Percentiles rank a stretch among this genome's conserved stretches.
Conservation (phyloP, 1,139 yeast species). For the Debaryomyces sp. region DNA sequence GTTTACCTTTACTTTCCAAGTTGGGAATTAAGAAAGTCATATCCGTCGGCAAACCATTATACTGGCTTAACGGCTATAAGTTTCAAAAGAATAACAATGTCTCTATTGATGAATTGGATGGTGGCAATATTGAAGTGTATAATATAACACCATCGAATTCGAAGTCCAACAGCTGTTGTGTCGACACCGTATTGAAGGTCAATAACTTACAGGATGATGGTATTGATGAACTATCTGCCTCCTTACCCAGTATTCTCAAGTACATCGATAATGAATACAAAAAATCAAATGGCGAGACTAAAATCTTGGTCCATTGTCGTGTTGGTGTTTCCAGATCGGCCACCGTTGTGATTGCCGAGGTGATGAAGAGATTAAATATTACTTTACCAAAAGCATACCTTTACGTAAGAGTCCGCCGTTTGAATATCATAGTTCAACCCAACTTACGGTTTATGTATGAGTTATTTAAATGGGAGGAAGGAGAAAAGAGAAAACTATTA, state of each 20-base stretch:
- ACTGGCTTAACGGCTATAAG: slow-evolving; percentile 52
- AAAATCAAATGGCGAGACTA: slow-evolving; percentile 30
- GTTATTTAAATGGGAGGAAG: slow-evolving; percentile 52
- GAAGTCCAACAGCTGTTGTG: slow-evolving; percentile 13
- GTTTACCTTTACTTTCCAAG: slow-evolving; percentile 60
- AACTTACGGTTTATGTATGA: slow-evolving; percentile 53
- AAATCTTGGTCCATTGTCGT: slow-evolving; percentile 49
- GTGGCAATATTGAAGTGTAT: slow-evolving; percentile 38
- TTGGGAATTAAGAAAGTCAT: slow-evolving; percentile 76
- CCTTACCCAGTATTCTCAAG: slow-evolving; percentile 39
- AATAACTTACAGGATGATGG: slow-evolving; percentile 54
- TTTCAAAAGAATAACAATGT: slow-evolving; percentile 33
- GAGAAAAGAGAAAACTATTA: slow-evolving; percentile 22
- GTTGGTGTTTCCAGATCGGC: slow-evolving; percentile 56
- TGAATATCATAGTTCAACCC: slow-evolving; percentile 53
- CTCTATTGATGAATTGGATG: slow-evolving; percentile 24
- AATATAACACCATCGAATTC: slow-evolving; percentile 23
- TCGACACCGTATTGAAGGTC: slow-evolving; percentile 45
- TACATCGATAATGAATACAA: slow-evolving; percentile 38
- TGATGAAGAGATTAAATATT: slow-evolving; percentile 42
- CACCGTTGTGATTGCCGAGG: slow-evolving; percentile 53
- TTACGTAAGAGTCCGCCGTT: slow-evolving; percentile 47
- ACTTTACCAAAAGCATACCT: slow-evolving; percentile 46
- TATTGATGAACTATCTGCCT: slow-evolving; percentile 41
- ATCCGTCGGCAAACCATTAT: slow-evolving; percentile 84